phyloP scores from a whole-genome alignment of 495 filamentous ascomycete species.

The Xylaria grammica region DNA sequence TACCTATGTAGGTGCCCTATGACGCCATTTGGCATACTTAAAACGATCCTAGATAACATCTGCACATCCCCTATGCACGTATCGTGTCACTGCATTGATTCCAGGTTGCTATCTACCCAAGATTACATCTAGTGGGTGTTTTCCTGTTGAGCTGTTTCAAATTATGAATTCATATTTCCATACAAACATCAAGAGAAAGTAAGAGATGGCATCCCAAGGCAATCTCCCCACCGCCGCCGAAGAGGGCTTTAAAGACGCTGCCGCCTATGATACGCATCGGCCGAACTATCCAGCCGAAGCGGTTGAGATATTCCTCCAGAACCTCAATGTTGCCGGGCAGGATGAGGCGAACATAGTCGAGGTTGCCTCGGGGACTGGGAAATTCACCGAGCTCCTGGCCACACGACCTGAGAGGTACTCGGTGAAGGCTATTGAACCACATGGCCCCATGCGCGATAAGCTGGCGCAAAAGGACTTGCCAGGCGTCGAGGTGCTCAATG shows the following conservation, averaged over 20 bases:
- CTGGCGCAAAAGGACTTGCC: slow-evolving; percentile 58
- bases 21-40: slow-evolving; percentile 3
- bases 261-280: slow-evolving; percentile 63
- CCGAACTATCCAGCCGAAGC: slow-evolving; percentile 64
- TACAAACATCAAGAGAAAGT: background rate
- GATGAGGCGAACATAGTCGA: slow-evolving; percentile 59
- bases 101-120: no score
- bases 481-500: slow-evolving; percentile 56
- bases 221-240: slow-evolving; percentile 36
- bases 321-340: slow-evolving; percentile 49
- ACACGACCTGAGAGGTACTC: slow-evolving; percentile 55
- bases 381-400: slow-evolving; percentile 66
- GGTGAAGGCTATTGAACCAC: slow-evolving; percentile 68
- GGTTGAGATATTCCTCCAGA: slow-evolving; percentile 56
- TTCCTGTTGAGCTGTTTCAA: background rate
- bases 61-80: background rate
- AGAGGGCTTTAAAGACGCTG: slow-evolving; percentile 62
- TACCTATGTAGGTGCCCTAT: background rate
- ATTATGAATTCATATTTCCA: slow-evolving; percentile 3
- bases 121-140: background rate
- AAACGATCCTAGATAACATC: background rate
- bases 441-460: slow-evolving; percentile 61
- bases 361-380: slow-evolving; percentile 69
- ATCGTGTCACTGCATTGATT: background rate
- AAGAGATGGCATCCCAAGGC: slow-evolving; percentile 30